Percentiles rank a stretch among this genome's conserved stretches.
Evolutionary conservation across 1,284 basidiomycete species (phyloP).

Genomic region (Heliocybe sulcata): DNA sequence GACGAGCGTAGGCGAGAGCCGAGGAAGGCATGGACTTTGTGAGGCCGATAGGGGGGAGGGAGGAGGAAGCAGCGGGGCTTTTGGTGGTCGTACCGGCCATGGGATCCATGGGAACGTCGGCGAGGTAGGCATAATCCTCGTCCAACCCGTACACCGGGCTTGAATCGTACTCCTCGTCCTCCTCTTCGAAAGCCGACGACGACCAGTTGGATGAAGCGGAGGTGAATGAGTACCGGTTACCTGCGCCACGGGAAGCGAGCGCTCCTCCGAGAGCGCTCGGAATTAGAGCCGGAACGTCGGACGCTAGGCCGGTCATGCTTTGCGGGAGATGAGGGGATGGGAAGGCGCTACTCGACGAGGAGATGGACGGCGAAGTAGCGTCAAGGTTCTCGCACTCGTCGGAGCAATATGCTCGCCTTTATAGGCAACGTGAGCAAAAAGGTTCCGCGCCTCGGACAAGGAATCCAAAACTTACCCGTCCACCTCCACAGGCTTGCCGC

Average conservation of each 20-base stretch:
- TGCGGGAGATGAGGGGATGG: conserved; percentile 58
- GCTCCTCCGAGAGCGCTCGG: conserved; percentile 49
- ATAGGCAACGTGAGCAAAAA: conserved; percentile 14
- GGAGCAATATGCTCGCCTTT: conserved; percentile 67
- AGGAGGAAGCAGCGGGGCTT: conserved; percentile 25
- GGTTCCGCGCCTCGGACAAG: conserved; percentile 13
- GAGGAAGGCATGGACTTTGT: conserved; percentile 12
- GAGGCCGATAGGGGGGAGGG: conserved; percentile 21
- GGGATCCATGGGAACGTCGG: conserved; percentile 1
- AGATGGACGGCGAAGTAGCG: conserved; percentile 56
- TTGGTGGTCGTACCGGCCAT: conserved; percentile 28
- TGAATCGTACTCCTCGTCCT: conserved; percentile 28
- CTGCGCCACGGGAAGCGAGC: conserved; percentile 26
- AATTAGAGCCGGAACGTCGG: conserved; percentile 50
- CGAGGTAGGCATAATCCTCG: neutral
- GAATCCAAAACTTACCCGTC: conserved; percentile 42
- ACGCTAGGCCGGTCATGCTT: conserved; percentile 30
- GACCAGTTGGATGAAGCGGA: conserved; percentile 52
- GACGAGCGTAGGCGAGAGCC: conserved; percentile 54
- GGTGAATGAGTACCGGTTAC: conserved; percentile 38
- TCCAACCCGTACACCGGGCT: conserved; percentile 17
- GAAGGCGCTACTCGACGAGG: conserved; percentile 58
- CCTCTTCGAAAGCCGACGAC: conserved; percentile 33
- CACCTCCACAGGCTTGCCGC: conserved; percentile 51
- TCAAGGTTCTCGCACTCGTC: conserved; percentile 61